Conservation (phyloP, 2,329 filamentous ascomycete species). For the Trichoderma sp. region DNA sequence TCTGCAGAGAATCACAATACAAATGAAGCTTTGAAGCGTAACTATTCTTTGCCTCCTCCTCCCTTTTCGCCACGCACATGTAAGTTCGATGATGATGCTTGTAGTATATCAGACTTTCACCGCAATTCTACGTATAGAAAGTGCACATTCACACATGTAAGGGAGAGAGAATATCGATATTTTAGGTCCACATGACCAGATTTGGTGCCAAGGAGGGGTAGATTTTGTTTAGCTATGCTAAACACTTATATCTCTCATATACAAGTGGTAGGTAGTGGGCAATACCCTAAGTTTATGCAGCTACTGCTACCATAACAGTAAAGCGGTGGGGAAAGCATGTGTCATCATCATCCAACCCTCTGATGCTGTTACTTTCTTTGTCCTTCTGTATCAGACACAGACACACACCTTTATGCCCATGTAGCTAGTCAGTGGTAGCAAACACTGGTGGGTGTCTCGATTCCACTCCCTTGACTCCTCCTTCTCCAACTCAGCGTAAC, state of each 20-base stretch:
- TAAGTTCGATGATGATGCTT: constrained; percentile 3
- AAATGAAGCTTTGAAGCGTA: neutral
- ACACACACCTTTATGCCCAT: neutral
- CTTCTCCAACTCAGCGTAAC: neutral
- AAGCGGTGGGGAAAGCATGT: constrained; percentile 15
- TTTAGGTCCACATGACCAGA: constrained; percentile 11
- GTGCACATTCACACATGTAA: constrained; percentile 2
- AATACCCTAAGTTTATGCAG: constrained; percentile 15
- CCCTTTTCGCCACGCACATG: neutral
- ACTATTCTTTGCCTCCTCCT: neutral
- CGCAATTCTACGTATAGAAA: neutral
- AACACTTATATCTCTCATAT: constrained; percentile 21
- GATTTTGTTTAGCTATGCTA: neutral
- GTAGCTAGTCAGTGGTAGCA: neutral
- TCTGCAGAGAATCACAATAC: neutral
- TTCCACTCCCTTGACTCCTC: neutral
- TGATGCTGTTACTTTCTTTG: neutral
- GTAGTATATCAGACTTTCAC: neutral
- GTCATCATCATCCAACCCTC: constrained; percentile 15
- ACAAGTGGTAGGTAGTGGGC: neutral
- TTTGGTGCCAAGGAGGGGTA: neutral
- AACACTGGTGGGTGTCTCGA: neutral
- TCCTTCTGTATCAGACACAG: neutral
- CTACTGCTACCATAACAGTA: constrained; percentile 4
- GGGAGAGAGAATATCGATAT: neutral